Evolutionary conservation across 371 early-diverging fungal genomes (phyloP), one percentile per base, ranked within the genome.

Genomic region (Nematocida minor): DNA sequence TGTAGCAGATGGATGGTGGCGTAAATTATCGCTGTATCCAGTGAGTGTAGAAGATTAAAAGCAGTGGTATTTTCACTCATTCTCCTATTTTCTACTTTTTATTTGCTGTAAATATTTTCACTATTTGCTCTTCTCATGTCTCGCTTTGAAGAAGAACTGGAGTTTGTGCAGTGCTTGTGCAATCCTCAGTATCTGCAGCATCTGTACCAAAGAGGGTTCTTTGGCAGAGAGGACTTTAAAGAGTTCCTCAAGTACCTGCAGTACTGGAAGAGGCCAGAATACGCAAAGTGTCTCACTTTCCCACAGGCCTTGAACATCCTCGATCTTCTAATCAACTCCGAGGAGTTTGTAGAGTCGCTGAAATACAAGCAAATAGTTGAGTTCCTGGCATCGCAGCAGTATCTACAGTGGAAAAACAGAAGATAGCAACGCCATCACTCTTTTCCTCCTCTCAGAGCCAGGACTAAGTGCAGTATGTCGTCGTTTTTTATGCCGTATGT

Each of bases 391-490:
- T 38, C 46, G 25, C 80, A 80, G 34, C 69, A 68, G 42, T 66
- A 66, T 32, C 38, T 71, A 29, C 66, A 54, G 44, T 80, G 80
- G 80, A 66, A 54, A 34, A 63, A 63, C 47, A 62, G 67, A 29
- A 64, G 69, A 41, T 66, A 80, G 42, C 29, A n/a, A n/a, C 9
- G 49, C 16, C 14, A 44, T 62, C 20, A n/a, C 11, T 27, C 25
- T 32, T 32, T 18, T 0, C 95, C 95, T 89, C 93, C 90, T 88
- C 95, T 92, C 79, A 96, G 90, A 87, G 96, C 92, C 82, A 96
- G 90, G 55, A 95, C 95, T 74, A 96, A 87, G 89, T 96, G 97
- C 66, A 96, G 90, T 82, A 95, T 95, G 55, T 94, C 94, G 87
- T 95, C 94, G 91, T 91, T 88, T 90, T 91, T 90, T 83, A 92